These are phyloP conservation scores for Diaporthe australafricana DNA, from an alignment of 2,329 filamentous ascomycete species.

Conservation along the genomic window DNA sequence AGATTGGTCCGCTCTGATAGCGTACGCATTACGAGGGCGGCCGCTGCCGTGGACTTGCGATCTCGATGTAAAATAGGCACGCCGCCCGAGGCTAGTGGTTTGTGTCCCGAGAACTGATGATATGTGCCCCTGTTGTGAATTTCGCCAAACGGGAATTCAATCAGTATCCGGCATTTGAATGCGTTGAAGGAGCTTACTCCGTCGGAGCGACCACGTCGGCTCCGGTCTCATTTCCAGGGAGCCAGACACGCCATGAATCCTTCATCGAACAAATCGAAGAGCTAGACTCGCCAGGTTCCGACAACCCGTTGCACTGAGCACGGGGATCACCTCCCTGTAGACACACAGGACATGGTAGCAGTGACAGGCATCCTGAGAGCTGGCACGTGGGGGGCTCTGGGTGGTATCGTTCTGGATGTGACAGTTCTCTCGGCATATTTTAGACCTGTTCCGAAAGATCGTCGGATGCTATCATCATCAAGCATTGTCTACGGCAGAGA, in stretches of 20 bases:
- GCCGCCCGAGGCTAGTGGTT: background rate
- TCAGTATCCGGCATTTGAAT: background rate
- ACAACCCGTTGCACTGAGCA: conserved; percentile 4
- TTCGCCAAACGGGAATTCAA: background rate
- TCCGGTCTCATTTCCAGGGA: background rate
- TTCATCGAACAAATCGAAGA: background rate
- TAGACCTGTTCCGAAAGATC: conserved; percentile 6
- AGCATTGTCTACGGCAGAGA: background rate
- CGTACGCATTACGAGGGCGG: background rate
- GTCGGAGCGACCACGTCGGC: background rate
- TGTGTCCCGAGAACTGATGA: background rate
- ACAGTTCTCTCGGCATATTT: conserved; percentile 7
- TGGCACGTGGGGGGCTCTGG: conserved; percentile 1
- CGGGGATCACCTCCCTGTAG: background rate
- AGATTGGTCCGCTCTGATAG: background rate
- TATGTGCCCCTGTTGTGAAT: background rate
- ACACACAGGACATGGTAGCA: background rate
- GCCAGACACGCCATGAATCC: background rate
- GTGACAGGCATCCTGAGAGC: background rate
- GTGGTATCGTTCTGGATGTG: background rate
- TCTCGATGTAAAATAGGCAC: background rate
- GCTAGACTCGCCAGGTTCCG: conserved; percentile 11
- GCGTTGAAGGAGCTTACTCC: background rate
- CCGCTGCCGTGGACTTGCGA: background rate
- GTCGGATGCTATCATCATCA: background rate